These are phyloP conservation scores for Boletus semigastroideus DNA, from an alignment of 1,284 basidiomycete species.

Conservation along the genomic window DNA sequence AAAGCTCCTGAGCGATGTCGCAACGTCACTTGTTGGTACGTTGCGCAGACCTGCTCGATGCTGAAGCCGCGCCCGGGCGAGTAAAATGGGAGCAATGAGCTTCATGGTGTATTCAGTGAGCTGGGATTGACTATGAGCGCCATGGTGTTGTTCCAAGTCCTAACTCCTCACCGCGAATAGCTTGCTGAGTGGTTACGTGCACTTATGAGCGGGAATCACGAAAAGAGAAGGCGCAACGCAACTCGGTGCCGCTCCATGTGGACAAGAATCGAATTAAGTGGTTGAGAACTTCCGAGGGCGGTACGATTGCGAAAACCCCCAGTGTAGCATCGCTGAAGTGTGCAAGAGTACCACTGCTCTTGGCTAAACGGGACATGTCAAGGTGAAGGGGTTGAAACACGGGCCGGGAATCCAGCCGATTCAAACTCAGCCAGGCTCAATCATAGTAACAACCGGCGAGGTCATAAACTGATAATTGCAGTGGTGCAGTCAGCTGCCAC, in stretches of 20 bases:
- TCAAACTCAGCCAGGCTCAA: not conserved
- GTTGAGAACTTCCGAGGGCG: constrained; percentile 60
- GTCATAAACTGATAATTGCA: too few species aligned
- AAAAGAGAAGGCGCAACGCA: constrained; percentile 36
- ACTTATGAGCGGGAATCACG: constrained; percentile 18
- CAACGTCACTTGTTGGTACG: constrained; percentile 49
- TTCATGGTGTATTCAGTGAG: constrained; percentile 71
- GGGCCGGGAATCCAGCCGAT: not conserved
- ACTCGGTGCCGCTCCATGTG: constrained; percentile 85
- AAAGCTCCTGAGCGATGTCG: constrained; percentile 55
- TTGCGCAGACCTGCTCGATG: constrained; percentile 57
- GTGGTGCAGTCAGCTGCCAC: too few species aligned
- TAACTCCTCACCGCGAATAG: constrained; percentile 58
- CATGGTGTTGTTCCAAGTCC: not conserved
- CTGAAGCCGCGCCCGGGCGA: constrained; percentile 65
- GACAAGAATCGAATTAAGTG: constrained; percentile 72
- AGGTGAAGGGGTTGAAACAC: not conserved
- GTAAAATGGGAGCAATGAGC: constrained; percentile 61
- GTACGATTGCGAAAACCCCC: constrained; percentile 58
- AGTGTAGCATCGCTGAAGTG: constrained; percentile 59
- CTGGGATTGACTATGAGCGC: constrained; percentile 35
- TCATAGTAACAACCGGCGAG: too few species aligned
- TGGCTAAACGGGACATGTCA: constrained; percentile 40
- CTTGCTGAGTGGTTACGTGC: constrained; percentile 49
- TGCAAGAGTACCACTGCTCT: constrained; percentile 35